Conservation (phyloP, 441 rosid genomes). For the Aleurites moluccanus region DNA sequence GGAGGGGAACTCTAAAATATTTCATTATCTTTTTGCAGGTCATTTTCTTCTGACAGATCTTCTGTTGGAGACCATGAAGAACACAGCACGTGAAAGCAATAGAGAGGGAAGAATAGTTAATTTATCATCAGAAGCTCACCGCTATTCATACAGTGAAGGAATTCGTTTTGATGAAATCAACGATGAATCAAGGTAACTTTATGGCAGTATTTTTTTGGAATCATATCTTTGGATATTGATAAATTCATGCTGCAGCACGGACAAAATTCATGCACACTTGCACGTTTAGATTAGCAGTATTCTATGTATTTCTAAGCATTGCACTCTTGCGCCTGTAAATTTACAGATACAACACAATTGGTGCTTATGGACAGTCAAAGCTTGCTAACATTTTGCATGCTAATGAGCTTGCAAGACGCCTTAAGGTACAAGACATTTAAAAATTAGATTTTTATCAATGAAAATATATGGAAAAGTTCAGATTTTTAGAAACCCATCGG, state of each 20-base stretch:
- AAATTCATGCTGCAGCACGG: neutral
- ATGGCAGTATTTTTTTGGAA: neutral
- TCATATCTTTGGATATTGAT: neutral
- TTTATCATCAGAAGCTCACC: neutral
- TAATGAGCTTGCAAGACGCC: slow-evolving; percentile 35
- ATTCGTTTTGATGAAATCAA: neutral
- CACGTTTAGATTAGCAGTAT: neutral
- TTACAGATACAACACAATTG: slow-evolving; percentile 24
- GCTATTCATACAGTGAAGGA: neutral
- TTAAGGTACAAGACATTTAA: slow-evolving; percentile 26
- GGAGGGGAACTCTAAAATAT: neutral
- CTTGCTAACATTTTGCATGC: slow-evolving; percentile 36
- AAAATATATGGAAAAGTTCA: too few relatives aligned
- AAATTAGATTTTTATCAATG: neutral
- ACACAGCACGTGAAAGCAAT: slow-evolving; percentile 30
- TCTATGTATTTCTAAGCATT: neutral
- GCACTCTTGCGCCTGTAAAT: neutral
- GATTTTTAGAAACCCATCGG: too few relatives aligned
- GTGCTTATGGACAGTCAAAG: slow-evolving; percentile 44
- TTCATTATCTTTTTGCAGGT: slow-evolving; percentile 28
- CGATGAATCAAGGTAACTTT: neutral
- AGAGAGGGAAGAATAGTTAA: slow-evolving; percentile 31
- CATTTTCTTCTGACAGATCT: slow-evolving; percentile 45
- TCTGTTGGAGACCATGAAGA: slow-evolving; percentile 41
- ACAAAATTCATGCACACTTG: too few relatives aligned